Conservation (phyloP, 139 green algal species). For the Auxenochlorella pyrenoidosa region DNA sequence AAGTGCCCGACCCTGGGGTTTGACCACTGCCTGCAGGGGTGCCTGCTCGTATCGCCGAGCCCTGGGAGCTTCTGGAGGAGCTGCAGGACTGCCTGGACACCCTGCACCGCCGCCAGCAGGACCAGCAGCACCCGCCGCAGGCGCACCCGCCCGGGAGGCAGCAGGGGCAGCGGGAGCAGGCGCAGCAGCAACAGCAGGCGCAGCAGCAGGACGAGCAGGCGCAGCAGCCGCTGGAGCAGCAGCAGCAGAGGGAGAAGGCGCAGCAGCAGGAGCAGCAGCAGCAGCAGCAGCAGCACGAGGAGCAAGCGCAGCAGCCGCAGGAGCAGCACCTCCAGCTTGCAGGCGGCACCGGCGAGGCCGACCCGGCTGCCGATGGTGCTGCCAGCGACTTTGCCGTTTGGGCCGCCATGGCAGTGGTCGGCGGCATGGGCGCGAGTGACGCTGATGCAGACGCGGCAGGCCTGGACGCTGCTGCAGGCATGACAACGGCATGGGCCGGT, state of each 20-base stretch:
- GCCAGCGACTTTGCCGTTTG: too few species aligned
- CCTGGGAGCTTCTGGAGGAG: conserved; percentile 18
- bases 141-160: not conserved
- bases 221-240: not conserved
- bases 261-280: too few species aligned
- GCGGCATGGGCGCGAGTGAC: too few species aligned
- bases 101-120: not conserved
- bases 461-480: not conserved
- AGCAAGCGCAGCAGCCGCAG: not conserved
- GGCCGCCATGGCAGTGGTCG: too few species aligned
- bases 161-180: not conserved
- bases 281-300: not conserved
- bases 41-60: not conserved
- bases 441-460: too few species aligned
- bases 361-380: too few species aligned
- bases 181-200: conserved; percentile 7
- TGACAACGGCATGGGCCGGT: not conserved
- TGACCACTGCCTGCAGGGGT: not conserved
- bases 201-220: not conserved
- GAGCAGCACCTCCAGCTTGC: not conserved
- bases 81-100: conserved; percentile 10
- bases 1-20: too few species aligned
- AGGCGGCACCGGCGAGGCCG: too few species aligned
- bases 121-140: not conserved
- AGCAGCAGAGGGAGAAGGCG: not conserved